Evolutionary conservation across 2,329 filamentous ascomycete genomes (phyloP).

Genomic region (Pyrenophora tritici-repentis): DNA sequence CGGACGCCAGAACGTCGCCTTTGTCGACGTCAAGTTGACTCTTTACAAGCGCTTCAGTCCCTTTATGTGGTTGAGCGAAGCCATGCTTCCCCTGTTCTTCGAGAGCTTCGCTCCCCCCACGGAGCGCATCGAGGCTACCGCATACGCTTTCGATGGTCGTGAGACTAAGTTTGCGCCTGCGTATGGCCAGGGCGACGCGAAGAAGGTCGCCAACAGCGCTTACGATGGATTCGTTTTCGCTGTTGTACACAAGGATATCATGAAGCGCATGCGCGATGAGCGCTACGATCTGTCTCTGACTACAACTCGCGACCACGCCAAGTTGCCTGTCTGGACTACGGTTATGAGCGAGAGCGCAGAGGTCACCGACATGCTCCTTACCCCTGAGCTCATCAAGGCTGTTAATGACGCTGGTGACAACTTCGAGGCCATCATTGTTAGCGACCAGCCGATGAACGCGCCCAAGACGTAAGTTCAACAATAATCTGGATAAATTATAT

Average conservation of each 20-base stretch:
- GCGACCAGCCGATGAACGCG: slow-evolving; percentile 86
- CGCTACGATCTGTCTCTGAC: slow-evolving; percentile 95
- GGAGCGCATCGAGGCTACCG: slow-evolving; percentile 75
- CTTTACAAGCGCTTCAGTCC: slow-evolving; percentile 90
- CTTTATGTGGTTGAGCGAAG: slow-evolving; percentile 68
- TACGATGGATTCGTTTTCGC: slow-evolving; percentile 96
- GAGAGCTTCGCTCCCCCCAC: slow-evolving; percentile 72
- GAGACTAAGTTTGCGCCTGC: slow-evolving; percentile 76
- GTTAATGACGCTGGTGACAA: slow-evolving; percentile 77
- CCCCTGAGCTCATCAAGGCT: slow-evolving; percentile 82
- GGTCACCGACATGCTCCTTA: slow-evolving; percentile 85
- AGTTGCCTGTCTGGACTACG: slow-evolving; percentile 86
- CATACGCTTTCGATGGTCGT: slow-evolving; percentile 91
- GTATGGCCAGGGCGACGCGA: slow-evolving; percentile 65
- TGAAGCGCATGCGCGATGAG: slow-evolving; percentile 87
- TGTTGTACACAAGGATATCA: slow-evolving; percentile 90
- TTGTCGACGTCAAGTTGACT: slow-evolving; percentile 81
- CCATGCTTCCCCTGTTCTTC: slow-evolving; percentile 73
- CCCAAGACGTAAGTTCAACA: slow-evolving; percentile 73
- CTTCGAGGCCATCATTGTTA: slow-evolving; percentile 81
- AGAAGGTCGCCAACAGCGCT: slow-evolving; percentile 64
- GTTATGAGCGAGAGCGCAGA: slow-evolving; percentile 98
- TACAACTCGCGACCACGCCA: slow-evolving; percentile 87
- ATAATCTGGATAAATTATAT: too few species aligned
- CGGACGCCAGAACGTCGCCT: slow-evolving; percentile 90